Base-by-base conservation (phyloP, 2,329 filamentous ascomycete genomes). In the Coleophoma crateriformis region DNA sequence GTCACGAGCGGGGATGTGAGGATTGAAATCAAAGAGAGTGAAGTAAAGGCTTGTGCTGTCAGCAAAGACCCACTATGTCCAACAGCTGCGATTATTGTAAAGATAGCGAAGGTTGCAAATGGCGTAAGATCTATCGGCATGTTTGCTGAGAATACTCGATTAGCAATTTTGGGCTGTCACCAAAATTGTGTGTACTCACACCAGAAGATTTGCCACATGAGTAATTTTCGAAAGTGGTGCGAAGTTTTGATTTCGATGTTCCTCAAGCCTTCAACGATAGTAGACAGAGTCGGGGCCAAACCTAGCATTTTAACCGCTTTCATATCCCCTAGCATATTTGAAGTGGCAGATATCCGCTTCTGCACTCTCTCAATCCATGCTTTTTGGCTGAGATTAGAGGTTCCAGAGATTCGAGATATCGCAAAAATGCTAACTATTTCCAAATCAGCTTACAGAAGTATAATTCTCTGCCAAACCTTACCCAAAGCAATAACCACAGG, bases 1-100 rank as follows among this genome's bases (percentile, higher is more conserved):
- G 57, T 62, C 33, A 66, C 66, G 3, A 73, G 57, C 2, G 69
- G 68, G 10, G 62, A 58, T 2, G 64, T 54, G 17, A 71, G 52
- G 0, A 72, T 58, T 1, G 66, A 53, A 12, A 72, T 62, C 17
- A 69, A 64, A 1, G 70, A 69, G 1, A 71, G 42, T 0, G 67
- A 67, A 0, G 70, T 69, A 40, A 72, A 72, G 12, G 70, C 54
- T 53, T 7, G 35, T 20, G 46, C 33, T 15, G 48, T 40, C 20
- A 45, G 33, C 17, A 51, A 2, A 60, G 41, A 5, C 57, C 53
- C 7, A 61, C 13, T 19, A 2, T 66, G 64, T 8, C 19, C 7
- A 15, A 15, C 19, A 8, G 3, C 58, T 14, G 62, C 59, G 33
- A 58, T 67, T 32, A 71, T 49, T 7, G 61, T 62, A 50, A 71